A percentile compares a stretch with the other conserved stretches of the same genome.
Conservation (phyloP, 2,329 filamentous ascomycete genomes). For the Pseudogymnoascus sp. region DNA sequence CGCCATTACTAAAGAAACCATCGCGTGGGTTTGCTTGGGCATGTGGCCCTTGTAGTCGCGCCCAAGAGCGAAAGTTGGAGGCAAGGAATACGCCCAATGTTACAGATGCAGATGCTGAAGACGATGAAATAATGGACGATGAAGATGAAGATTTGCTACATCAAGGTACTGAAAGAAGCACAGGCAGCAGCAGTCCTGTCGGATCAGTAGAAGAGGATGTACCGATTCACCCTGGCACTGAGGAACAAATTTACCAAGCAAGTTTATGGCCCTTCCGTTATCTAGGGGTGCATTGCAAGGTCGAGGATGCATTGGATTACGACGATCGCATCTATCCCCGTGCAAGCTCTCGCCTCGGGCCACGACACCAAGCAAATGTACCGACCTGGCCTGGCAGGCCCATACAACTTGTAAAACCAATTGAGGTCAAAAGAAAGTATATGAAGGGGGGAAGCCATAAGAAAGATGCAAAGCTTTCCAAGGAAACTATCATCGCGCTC, state of each 20-base stretch:
- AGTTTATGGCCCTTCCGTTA: conserved; percentile 96
- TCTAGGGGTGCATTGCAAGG: conserved; percentile 86
- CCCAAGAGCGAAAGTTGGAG: conserved; percentile 88
- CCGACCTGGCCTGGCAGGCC: conserved; percentile 76
- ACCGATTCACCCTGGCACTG: conserved; percentile 52
- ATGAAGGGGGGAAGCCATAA: conserved; percentile 54
- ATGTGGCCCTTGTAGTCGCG: conserved; percentile 88
- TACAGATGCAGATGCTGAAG: conserved; percentile 58
- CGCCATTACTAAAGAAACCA: conserved; percentile 87
- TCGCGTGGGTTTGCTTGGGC: conserved; percentile 97
- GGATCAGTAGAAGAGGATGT: conserved; percentile 47
- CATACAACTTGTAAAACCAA: conserved; percentile 82
- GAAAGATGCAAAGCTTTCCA: conserved; percentile 67
- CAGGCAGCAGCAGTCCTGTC: conserved; percentile 56
- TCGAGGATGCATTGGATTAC: conserved; percentile 91
- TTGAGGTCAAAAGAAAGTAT: conserved; percentile 73
- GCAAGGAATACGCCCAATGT: conserved; percentile 75
- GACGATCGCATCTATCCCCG: conserved; percentile 96
- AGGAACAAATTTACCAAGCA: conserved; percentile 84
- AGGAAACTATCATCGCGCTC: conserved; percentile 68
- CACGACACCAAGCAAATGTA: conserved; percentile 83
- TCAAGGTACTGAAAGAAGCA: conserved; percentile 42
- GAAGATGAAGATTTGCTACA: conserved; percentile 58
- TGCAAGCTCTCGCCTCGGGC: conserved; percentile 84
- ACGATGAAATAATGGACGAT: conserved; percentile 55